These are phyloP conservation scores for Dryadomyces sulphureus DNA, from an alignment of 2,329 filamentous ascomycete genomes.

Conservation along the genomic window DNA sequence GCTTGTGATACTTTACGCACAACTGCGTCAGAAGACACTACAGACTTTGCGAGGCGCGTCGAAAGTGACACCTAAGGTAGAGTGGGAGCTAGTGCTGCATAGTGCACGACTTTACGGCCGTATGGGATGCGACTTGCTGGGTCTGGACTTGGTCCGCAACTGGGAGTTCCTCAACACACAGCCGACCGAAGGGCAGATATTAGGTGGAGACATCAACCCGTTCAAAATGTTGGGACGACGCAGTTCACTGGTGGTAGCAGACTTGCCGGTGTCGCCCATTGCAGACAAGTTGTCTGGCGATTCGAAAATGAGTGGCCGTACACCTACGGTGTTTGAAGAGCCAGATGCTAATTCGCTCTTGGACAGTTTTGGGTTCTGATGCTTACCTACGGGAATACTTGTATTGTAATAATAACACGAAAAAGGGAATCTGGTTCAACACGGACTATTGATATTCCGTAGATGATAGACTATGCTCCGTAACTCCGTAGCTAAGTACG, in stretches of 20 bases:
- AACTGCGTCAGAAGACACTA: conserved; percentile 66
- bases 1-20: conserved; percentile 71
- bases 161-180: conserved; percentile 62
- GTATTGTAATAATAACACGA: not conserved
- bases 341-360: conserved; percentile 80
- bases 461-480: too few species aligned
- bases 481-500: too few species aligned
- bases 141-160: conserved; percentile 67
- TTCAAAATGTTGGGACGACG: conserved; percentile 54
- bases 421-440: too few species aligned
- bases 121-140: conserved; percentile 87
- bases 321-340: conserved; percentile 74
- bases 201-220: conserved; percentile 43
- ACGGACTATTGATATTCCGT: too few species aligned
- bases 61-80: conserved; percentile 60
- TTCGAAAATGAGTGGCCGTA: conserved; percentile 25
- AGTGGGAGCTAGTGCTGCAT: conserved; percentile 82
- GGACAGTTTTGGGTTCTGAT: conserved; percentile 81
- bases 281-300: conserved; percentile 19
- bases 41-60: conserved; percentile 78
- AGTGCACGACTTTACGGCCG: conserved; percentile 73
- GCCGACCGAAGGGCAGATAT: conserved; percentile 16
- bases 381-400: not conserved
- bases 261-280: conserved; percentile 37
- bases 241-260: conserved; percentile 67